Conservation (phyloP, 139 green algal genomes). For the Dunaliella sp. region DNA sequence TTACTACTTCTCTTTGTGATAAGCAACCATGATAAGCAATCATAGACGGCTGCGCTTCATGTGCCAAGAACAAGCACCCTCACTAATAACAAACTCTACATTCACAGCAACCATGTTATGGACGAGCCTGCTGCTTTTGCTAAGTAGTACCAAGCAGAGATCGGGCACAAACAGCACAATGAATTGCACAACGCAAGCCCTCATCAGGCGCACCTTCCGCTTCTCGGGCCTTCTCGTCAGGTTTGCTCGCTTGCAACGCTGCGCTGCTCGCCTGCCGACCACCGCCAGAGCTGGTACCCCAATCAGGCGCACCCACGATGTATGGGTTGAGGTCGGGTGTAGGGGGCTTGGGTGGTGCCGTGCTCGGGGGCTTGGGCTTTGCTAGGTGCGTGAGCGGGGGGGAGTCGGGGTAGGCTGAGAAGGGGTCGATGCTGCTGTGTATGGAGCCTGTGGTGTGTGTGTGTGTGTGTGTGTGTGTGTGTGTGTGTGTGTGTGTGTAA, state of each 20-base stretch:
- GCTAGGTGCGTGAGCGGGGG: neutral
- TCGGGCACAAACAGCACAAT: too few relatives aligned
- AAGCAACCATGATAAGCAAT: too few relatives aligned
- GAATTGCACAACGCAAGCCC: too few relatives aligned
- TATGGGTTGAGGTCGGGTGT: conserved; percentile 24
- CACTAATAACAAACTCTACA: neutral
- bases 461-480: neutral
- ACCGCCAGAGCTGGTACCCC: conserved; percentile 7
- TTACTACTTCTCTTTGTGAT: too few relatives aligned
- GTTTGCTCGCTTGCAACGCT: conserved; percentile 20
- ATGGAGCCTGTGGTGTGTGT: neutral
- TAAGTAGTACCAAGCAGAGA: neutral
- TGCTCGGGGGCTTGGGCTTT: neutral
- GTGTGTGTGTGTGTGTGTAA: neutral
- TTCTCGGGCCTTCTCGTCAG: conserved; percentile 5
- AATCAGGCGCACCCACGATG: conserved; percentile 12
- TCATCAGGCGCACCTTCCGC: neutral
- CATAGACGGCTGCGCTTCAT: neutral
- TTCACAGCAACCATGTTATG: too few relatives aligned
- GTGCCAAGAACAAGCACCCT: neutral
- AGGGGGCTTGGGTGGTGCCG: neutral
- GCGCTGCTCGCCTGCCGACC: conserved; percentile 1
- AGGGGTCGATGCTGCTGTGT: neutral
- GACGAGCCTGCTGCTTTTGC: neutral
- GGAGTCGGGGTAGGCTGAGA: neutral